phyloP scores from a whole-genome alignment of 164 flowering plant species.

The Magnolia officinalis region DNA sequence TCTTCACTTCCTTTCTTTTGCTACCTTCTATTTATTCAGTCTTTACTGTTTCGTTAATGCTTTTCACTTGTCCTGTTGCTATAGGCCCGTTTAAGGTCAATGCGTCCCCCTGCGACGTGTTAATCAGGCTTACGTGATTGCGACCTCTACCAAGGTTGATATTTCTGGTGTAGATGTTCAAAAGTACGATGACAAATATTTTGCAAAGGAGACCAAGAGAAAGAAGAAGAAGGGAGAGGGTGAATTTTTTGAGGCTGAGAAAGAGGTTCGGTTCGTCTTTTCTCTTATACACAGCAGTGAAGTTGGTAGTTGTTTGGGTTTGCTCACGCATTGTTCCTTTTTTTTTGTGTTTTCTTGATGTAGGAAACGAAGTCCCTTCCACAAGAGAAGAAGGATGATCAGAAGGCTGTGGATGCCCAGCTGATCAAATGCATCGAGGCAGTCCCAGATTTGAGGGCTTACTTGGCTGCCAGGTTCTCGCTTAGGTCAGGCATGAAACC shows the following conservation, averaged over 20 bases:
- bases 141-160: slow-evolving; percentile 84
- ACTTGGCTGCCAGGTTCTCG: slow-evolving; percentile 56
- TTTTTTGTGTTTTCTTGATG: slow-evolving; percentile 5
- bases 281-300: neutral
- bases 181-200: slow-evolving; percentile 76
- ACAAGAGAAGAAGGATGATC: slow-evolving; percentile 62
- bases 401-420: slow-evolving; percentile 49
- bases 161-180: slow-evolving; percentile 54
- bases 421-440: slow-evolving; percentile 52
- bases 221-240: slow-evolving; percentile 74
- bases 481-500: slow-evolving; percentile 75
- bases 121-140: slow-evolving; percentile 78
- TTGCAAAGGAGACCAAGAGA: slow-evolving; percentile 54
- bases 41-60: neutral
- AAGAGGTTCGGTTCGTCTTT: slow-evolving; percentile 52
- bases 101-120: slow-evolving; percentile 83
- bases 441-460: slow-evolving; percentile 62
- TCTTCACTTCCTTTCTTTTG: neutral
- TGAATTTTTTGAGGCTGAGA: slow-evolving; percentile 79
- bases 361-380: slow-evolving; percentile 65
- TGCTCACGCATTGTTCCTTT: neutral
- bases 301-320: neutral
- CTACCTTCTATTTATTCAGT: neutral
- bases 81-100: slow-evolving; percentile 51
- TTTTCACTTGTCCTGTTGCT: neutral